phyloP scores from a whole-genome alignment of 169 alveolate species.

The Plasmodium ovale region DNA sequence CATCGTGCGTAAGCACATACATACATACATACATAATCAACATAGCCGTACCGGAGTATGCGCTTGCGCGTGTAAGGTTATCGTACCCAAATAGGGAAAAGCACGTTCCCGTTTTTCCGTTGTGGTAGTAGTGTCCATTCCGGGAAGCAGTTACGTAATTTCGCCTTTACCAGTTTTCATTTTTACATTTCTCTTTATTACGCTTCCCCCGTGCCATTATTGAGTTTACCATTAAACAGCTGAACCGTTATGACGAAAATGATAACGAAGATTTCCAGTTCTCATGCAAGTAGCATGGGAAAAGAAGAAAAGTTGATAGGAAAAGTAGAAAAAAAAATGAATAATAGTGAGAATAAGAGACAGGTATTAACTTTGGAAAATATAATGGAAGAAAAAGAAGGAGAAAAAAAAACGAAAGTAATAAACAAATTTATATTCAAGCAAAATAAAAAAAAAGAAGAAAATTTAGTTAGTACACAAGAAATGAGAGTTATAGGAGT shows the following conservation, averaged over 20 bases:
- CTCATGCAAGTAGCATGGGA: too few species aligned
- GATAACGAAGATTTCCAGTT: neutral
- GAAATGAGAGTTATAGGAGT: slow-evolving; percentile 82
- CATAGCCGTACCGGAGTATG: too few species aligned
- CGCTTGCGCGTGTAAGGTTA: too few species aligned
- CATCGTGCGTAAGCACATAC: too few species aligned
- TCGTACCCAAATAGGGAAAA: too few species aligned
- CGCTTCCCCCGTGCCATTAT: neutral
- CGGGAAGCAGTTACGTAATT: too few species aligned
- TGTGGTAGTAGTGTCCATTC: too few species aligned
- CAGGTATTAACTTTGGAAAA: slow-evolving; percentile 46
- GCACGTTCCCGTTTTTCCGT: too few species aligned
- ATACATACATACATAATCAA: too few species aligned
- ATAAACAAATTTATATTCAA: slow-evolving; percentile 52
- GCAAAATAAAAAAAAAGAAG: slow-evolving; percentile 7
- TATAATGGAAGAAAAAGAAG: slow-evolving; percentile 33
- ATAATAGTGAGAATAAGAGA: slow-evolving; percentile 16
- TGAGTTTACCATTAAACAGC: neutral
- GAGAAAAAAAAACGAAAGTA: slow-evolving; percentile 24
- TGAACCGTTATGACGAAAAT: slow-evolving; percentile 30
- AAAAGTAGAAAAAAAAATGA: neutral
- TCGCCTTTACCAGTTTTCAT: neutral
- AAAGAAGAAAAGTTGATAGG: neutral
- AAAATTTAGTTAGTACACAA: slow-evolving; percentile 12
- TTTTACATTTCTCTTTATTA: neutral